Base-by-base conservation (phyloP, 2,329 filamentous ascomycete genomes). In the Magnaporthiopsis poae region DNA sequence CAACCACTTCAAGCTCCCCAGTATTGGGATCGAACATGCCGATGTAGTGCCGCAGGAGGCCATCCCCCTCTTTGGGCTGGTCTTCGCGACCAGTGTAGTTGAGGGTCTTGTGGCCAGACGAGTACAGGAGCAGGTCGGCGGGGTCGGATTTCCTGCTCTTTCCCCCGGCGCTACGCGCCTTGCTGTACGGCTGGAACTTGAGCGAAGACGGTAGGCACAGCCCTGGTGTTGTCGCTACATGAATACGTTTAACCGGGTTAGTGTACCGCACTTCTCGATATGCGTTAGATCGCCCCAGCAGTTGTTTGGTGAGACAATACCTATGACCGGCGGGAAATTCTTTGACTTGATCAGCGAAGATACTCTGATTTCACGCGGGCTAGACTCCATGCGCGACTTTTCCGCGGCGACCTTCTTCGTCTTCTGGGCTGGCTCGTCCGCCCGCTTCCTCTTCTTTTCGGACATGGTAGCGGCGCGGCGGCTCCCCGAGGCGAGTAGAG, bases 1-100 rank as follows among this genome's bases (percentile, higher is more conserved):
- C 82, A 25, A 89, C 79, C 46, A 90, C 80, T 70, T 88, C 79
- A 61, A 90, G 74, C 69, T 84, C 79, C 27, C 84, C 84, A 0
- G 84, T 86, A 46, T 80, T 76, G 0, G 86, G 84, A 70, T 90
- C 86, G 68, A 84, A 88, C 5, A 90, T 77, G 21, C 86, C 88
- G 35, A 90, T 76, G 72, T 87, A 90, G 74, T 90, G 86, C 66
- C 86, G 88, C 62, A 88, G 69, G 4, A 83, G 73, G 5, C 78
- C 73, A 66, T 82, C 78, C 15, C 74, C 71, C 13, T 76, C 77
- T 33, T 75, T 75, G 1, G 72, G 72, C 15, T 77, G 77, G 64
- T 85, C 82, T 72, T 88, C 84, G 67, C 82, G 81, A 35, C 80
- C 86, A 7, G 81, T 86, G 71, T 87, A 88, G 71, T 88, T 83